These are phyloP conservation scores for Cucurbita moschata DNA, from an alignment of 306 rosid genomes.

Conservation along the genomic window DNA sequence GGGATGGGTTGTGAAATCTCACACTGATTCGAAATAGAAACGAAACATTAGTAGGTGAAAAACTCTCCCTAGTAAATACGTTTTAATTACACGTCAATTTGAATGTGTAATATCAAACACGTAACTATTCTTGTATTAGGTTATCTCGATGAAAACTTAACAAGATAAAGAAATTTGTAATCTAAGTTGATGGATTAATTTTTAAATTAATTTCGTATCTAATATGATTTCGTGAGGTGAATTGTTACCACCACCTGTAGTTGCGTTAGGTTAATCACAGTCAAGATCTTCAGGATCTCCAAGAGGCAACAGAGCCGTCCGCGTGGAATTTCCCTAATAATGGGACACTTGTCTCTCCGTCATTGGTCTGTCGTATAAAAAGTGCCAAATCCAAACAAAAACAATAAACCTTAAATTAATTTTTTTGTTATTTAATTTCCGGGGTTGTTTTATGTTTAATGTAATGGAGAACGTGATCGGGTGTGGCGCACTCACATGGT, in stretches of 20 bases:
- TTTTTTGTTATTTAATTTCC: background rate
- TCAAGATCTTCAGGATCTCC: constrained; percentile 1
- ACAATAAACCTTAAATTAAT: background rate
- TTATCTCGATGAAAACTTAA: background rate
- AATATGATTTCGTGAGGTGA: background rate
- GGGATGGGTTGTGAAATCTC: too few relatives aligned
- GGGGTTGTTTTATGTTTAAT: background rate
- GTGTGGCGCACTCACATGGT: constrained; percentile 3
- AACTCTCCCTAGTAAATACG: too few relatives aligned
- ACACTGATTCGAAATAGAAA: too few relatives aligned
- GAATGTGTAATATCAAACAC: too few relatives aligned
- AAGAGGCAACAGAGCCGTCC: background rate
- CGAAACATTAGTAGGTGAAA: too few relatives aligned
- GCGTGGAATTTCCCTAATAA: background rate
- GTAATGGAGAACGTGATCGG: background rate
- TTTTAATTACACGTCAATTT: too few relatives aligned
- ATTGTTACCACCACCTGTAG: background rate
- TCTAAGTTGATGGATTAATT: too few relatives aligned
- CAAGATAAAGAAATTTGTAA: too few relatives aligned
- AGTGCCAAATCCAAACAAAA: background rate
- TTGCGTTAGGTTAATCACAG: background rate
- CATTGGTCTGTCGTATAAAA: background rate
- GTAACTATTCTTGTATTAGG: too few relatives aligned
- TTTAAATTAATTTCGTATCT: background rate
- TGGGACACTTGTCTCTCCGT: background rate